Conservation (phyloP, 768 basidiomycete genomes). For the Mycena crocata region DNA sequence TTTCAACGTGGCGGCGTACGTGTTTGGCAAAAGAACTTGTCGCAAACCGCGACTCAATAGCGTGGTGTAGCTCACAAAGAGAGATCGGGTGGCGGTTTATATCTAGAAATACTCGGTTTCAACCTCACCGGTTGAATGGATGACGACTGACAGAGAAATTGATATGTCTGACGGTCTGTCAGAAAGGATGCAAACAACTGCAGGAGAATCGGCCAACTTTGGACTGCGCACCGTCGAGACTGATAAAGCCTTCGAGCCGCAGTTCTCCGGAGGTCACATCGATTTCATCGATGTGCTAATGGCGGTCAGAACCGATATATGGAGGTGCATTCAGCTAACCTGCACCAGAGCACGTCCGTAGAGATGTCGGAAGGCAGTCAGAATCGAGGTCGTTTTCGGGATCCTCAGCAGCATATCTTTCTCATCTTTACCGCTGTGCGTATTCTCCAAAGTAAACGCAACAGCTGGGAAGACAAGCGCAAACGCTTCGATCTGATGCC, state of each 20-base stretch:
- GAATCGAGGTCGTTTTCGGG: conserved; percentile 74
- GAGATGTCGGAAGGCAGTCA: conserved; percentile 77
- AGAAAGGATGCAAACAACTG: conserved; percentile 22
- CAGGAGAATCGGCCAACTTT: conserved; percentile 59
- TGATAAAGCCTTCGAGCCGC: conserved; percentile 85
- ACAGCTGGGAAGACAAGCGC: conserved; percentile 81
- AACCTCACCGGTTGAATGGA: conserved; percentile 10
- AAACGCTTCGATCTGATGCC: conserved; percentile 77
- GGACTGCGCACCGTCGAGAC: conserved; percentile 77
- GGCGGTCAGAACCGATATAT: conserved; percentile 17
- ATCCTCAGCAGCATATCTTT: conserved; percentile 67
- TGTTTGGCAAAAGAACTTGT: conserved; percentile 80
- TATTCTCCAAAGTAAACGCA: conserved; percentile 74
- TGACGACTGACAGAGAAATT: conserved; percentile 80
- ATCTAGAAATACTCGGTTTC: conserved; percentile 58
- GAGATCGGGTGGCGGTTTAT: conserved; percentile 82
- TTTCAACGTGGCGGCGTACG: conserved; percentile 49
- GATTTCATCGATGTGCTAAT: conserved; percentile 79
- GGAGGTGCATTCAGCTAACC: conserved; percentile 54
- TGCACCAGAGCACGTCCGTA: conserved; percentile 80
- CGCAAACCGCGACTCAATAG: conserved; percentile 74
- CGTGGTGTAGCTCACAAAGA: conserved; percentile 72
- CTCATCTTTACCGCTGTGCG: conserved; percentile 51
- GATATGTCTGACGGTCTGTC: conserved; percentile 71
- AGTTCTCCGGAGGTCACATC: conserved; percentile 59